phyloP scores from a whole-genome alignment of 1,284 basidiomycete species.

The Cutaneotrichosporon arboriforme region DNA sequence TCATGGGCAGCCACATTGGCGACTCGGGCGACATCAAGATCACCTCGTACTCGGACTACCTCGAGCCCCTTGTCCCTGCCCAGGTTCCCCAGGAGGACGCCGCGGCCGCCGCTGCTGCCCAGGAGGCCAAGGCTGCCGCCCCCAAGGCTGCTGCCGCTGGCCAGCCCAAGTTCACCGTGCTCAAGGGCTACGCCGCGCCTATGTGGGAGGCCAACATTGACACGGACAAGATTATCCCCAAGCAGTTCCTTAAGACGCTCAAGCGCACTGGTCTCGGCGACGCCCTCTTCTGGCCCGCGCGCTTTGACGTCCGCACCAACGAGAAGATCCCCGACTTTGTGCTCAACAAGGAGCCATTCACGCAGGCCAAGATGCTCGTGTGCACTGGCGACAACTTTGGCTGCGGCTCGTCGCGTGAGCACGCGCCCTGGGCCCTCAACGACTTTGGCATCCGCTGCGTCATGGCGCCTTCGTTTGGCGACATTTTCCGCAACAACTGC shows the following conservation, averaged over 20 bases:
- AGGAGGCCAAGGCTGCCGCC: slow-evolving; percentile 43
- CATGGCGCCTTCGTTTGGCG: slow-evolving; percentile 89
- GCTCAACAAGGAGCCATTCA: slow-evolving; percentile 78
- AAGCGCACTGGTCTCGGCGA: slow-evolving; percentile 88
- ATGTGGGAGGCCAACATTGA: slow-evolving; percentile 88
- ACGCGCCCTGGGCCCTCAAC: slow-evolving; percentile 94
- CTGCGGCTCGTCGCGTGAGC: slow-evolving; percentile 88
- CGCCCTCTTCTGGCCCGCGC: slow-evolving; percentile 78
- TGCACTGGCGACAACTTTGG: slow-evolving; percentile 91
- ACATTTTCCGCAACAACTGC: slow-evolving; percentile 71
- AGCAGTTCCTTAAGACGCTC: slow-evolving; percentile 91
- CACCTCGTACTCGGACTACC: slow-evolving; percentile 64
- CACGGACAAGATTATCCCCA: slow-evolving; percentile 96
- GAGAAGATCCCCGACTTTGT: slow-evolving; percentile 75
- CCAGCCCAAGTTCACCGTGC: slow-evolving; percentile 68
- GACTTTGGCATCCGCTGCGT: slow-evolving; percentile 91
- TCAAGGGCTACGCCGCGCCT: slow-evolving; percentile 83
- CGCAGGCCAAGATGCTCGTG: slow-evolving; percentile 74
- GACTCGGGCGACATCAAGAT: slow-evolving; percentile 59
- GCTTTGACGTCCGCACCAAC: slow-evolving; percentile 73
- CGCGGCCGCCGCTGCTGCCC: slow-evolving; percentile 56
- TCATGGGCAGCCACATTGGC: slow-evolving; percentile 55
- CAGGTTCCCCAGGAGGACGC: slow-evolving; percentile 50
- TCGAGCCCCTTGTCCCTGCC: slow-evolving; percentile 67
- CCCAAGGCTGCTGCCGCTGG: slow-evolving; percentile 58